Base-by-base conservation (phyloP, 2,329 filamentous ascomycete genomes). In the Cadophora luteo-olivacea region DNA sequence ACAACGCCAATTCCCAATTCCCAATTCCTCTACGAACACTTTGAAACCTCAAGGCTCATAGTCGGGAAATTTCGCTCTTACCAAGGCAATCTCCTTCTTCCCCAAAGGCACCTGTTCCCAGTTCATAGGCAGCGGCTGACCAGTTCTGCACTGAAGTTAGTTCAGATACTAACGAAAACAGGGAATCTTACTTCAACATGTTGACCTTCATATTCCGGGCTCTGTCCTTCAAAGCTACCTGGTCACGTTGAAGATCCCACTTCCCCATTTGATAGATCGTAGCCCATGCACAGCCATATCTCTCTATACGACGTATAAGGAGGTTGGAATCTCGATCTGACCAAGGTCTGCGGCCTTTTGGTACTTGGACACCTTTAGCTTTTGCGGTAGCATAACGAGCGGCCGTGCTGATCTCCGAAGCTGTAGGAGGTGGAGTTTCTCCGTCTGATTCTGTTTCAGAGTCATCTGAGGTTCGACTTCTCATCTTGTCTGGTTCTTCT, bases 191-290 rank as follows among this genome's bases (percentile, higher is more conserved):
- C 82, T 80, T 81, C 3, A 84, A 64, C 63, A 75, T 81, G 8
- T 77, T 77, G 51, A 81, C 77, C 74, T 85, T 86, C 67, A 88
- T 76, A 69, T 86, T 87, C 62, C 86, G 80, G 4, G 85, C 86
- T 69, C 82, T 83, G 70, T 86, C 84, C 72, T 86, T 86, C 8
- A 88, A 69, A 55, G 86, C 84, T 2, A 86, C 84, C 68, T 89
- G 84, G 74, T 41, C 77, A 77, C 61, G 78, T 58, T 64, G 73
- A 48, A 4, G 65, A 6, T 78, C 72, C 2, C 79, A 79, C 19
- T 72, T 69, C 36, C 80, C 80, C 36, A 75, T 72, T 14, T 77
- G 74, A 25, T 77, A 73, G 57, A 91, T 86, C 0, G 64, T 32
- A 1, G 84, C 70, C 80, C 85, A 91, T 11, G 75, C 76, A 5